Conservation (phyloP, 2,329 filamentous ascomycete genomes). For the Colletotrichum camelliae region DNA sequence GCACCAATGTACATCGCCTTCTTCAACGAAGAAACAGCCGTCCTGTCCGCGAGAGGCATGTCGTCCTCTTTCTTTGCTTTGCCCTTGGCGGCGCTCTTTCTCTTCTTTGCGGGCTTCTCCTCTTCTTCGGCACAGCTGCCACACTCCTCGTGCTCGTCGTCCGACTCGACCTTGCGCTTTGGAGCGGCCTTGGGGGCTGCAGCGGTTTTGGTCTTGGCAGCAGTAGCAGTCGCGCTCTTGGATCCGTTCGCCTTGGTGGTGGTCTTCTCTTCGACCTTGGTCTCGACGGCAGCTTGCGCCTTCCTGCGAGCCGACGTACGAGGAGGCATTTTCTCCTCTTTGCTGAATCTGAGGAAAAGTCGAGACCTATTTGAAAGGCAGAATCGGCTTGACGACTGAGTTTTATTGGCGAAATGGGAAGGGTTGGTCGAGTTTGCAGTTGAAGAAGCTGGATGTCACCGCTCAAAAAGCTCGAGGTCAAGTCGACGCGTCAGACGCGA, state of each 20-base stretch:
- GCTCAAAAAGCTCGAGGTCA: neutral
- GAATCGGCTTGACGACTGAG: accelerated
- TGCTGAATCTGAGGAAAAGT: neutral
- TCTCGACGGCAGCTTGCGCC: slow-evolving; percentile 29
- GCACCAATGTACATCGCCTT: slow-evolving; percentile 84
- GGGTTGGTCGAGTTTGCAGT: neutral
- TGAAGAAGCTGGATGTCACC: neutral
- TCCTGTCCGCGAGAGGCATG: slow-evolving; percentile 73
- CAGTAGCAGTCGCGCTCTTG: slow-evolving; percentile 7
- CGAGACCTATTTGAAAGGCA: accelerated
- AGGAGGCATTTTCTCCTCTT: slow-evolving; percentile 30
- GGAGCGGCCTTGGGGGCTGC: slow-evolving; percentile 21
- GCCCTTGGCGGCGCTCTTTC: slow-evolving; percentile 38
- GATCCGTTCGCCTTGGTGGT: slow-evolving; percentile 14
- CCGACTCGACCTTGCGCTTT: slow-evolving; percentile 37
- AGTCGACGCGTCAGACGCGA: slow-evolving; percentile 11
- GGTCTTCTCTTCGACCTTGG: slow-evolving; percentile 25
- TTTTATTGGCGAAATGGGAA: accelerated
- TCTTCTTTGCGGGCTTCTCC: slow-evolving; percentile 46
- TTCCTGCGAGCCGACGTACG: slow-evolving; percentile 39
- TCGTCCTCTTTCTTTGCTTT: slow-evolving; percentile 41
- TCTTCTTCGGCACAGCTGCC: slow-evolving; percentile 25
- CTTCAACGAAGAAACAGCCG: slow-evolving; percentile 66
- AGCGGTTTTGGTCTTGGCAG: slow-evolving; percentile 8
- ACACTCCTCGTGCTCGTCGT: slow-evolving; percentile 29